These are phyloP conservation scores for Podospora australis DNA, from an alignment of 495 filamentous ascomycete species.

Conservation along the genomic window DNA sequence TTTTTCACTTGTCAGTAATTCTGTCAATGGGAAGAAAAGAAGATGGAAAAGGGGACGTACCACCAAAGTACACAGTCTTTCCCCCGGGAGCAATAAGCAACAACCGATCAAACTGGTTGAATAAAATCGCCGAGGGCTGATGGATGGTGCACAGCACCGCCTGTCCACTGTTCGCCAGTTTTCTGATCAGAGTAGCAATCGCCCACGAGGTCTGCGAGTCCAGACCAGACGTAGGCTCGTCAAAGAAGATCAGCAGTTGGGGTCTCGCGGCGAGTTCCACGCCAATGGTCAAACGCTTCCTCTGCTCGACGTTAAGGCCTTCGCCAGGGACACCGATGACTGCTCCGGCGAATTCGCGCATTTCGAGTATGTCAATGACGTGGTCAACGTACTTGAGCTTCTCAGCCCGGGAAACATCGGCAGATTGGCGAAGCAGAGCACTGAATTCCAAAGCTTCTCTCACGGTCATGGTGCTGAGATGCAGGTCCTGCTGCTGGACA, in stretches of 20 bases:
- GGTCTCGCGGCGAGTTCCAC: constrained; percentile 89
- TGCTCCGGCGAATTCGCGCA: constrained; percentile 74
- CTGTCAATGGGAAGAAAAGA: not conserved
- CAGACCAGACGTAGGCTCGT: constrained; percentile 75
- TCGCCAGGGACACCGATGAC: constrained; percentile 74
- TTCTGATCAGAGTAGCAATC: constrained; percentile 76
- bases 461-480: constrained; percentile 70
- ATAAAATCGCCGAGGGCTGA: constrained; percentile 65
- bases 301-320: constrained; percentile 41
- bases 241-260: constrained; percentile 65
- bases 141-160: constrained; percentile 73
- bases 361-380: constrained; percentile 75
- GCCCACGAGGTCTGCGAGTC: constrained; percentile 76
- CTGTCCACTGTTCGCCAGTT: constrained; percentile 67
- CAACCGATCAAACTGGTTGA: constrained; percentile 67
- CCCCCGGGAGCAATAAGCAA: constrained; percentile 61
- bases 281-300: constrained; percentile 71
- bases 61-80: constrained; percentile 60
- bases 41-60: not conserved
- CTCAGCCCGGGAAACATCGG: constrained; percentile 51
- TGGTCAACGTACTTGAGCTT: constrained; percentile 79
- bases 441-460: constrained; percentile 72
- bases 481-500: constrained; percentile 84
- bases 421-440: constrained; percentile 72
- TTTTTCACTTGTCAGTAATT: not conserved